Base-by-base conservation (phyloP, 257 asterid species). In the Ballota nigra region DNA sequence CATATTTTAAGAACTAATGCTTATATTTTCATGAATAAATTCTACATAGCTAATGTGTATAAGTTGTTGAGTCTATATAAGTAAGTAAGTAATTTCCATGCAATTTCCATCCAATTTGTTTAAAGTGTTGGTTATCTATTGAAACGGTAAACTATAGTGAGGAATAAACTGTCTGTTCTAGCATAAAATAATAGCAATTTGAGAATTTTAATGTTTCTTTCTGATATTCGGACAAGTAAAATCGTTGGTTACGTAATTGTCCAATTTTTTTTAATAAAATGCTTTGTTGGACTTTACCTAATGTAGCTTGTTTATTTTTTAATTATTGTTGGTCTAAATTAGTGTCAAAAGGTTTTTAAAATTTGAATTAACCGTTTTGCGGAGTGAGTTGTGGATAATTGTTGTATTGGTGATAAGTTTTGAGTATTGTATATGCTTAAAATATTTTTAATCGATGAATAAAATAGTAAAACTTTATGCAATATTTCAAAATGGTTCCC, bases 1-100 rank as follows among this genome's bases (percentile, higher is more conserved):
- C 89, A 85, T 73, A 52, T 84, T 55, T 10, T 29, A 59, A 57
- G 16, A 12, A 23, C 34, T 41, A 15, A 26, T 12, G 10, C 56
- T 41, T 40, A n/a, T 53, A 67, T 45, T n/a, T 34, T 47, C 47
- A 47, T 34, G 12, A 67, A 18, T 3, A 16, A 1, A 0, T 6
- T 47, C 8, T 33, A 29, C 26, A 4, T 15, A 18, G 56, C 8
- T 33, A 5, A 12, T 75, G 49, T 49, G 15, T 47, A 24, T 24
- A 29, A 10, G 59, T 53, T 5, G 16, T 28, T 1, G 36, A 55
- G 60, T 40, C 47, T 2, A 31, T 65, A 6, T 9, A 6, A 5
- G 4, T 7, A 41, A 43, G 52, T 63, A 41, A 60, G 15, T 67
- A 72, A 49, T 66, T n/a, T 67, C 69, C 24, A 71, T 1, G 68